Percentiles rank a stretch among this genome's conserved stretches.
Conservation (phyloP, 345 rosid genomes). For the sweet orange (Citrus sinensis) region DNA sequence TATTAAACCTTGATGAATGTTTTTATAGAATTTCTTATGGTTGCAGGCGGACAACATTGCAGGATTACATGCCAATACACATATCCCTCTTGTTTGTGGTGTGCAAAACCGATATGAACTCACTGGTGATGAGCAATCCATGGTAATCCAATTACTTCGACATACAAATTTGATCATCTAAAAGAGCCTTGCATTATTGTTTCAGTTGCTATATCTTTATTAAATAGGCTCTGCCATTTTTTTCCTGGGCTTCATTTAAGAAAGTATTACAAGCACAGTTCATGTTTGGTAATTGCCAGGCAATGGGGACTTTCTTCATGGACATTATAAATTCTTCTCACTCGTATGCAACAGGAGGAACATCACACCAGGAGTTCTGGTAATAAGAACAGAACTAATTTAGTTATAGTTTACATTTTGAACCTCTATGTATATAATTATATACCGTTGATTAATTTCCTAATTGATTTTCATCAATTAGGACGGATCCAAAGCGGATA, state of each 20-base stretch:
- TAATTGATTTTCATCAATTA: too few relatives aligned
- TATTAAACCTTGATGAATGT: too few relatives aligned
- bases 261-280: too few relatives aligned
- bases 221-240: neutral
- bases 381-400: constrained; percentile 5
- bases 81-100: constrained; percentile 49
- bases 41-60: constrained; percentile 47
- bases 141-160: constrained; percentile 12
- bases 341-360: constrained; percentile 50
- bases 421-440: too few relatives aligned
- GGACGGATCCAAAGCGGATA: constrained; percentile 34
- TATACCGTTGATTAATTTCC: neutral
- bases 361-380: constrained; percentile 47
- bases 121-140: constrained; percentile 47
- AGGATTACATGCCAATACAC: constrained; percentile 52
- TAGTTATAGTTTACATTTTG: neutral
- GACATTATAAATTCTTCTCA: constrained; percentile 50
- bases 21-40: neutral
- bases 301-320: constrained; percentile 44
- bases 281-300: constrained; percentile 24
- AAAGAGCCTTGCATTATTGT: too few relatives aligned
- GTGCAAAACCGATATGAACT: constrained; percentile 50
- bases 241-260: too few relatives aligned
- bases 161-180: too few relatives aligned
- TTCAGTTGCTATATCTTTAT: too few relatives aligned